phyloP scores from a whole-genome alignment of 176 grass and related monocot species.

The Themeda triandra region DNA sequence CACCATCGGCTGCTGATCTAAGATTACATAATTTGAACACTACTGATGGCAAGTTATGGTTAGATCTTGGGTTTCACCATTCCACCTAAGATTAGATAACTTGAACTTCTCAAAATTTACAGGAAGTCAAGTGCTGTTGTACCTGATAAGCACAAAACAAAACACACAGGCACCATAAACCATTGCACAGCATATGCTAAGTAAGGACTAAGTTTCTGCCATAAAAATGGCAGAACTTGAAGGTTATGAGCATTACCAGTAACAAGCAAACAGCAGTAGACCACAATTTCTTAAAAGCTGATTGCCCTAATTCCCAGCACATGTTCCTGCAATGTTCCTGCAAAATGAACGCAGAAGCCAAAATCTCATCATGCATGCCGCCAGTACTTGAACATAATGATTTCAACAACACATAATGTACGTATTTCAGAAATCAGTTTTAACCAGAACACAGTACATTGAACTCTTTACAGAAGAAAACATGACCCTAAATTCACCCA shows the following conservation, averaged over 20 bases:
- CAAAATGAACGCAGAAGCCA: not conserved
- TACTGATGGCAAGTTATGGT: not conserved
- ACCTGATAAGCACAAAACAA: not conserved
- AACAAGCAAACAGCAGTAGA: constrained; percentile 6
- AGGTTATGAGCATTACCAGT: constrained; percentile 15
- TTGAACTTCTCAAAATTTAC: not conserved
- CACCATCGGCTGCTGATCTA: not conserved
- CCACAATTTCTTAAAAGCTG: not conserved
- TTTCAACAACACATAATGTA: too few relatives aligned
- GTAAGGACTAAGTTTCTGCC: not conserved
- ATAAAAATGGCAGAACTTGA: not conserved
- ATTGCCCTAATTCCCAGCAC: constrained; percentile 7
- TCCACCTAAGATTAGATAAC: not conserved
- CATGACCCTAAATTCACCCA: too few relatives aligned
- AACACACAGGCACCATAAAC: not conserved
- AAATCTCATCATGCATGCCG: not conserved
- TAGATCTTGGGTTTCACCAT: not conserved
- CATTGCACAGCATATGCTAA: not conserved
- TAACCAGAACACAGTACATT: too few relatives aligned
- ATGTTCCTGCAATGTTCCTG: too few relatives aligned
- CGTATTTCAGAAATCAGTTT: too few relatives aligned
- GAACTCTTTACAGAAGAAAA: too few relatives aligned
- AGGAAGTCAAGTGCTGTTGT: not conserved
- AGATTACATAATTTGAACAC: too few relatives aligned
- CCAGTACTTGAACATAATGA: too few relatives aligned